phyloP scores from a whole-genome alignment of 345 rosid genomes.

The Populus ilicifolia region DNA sequence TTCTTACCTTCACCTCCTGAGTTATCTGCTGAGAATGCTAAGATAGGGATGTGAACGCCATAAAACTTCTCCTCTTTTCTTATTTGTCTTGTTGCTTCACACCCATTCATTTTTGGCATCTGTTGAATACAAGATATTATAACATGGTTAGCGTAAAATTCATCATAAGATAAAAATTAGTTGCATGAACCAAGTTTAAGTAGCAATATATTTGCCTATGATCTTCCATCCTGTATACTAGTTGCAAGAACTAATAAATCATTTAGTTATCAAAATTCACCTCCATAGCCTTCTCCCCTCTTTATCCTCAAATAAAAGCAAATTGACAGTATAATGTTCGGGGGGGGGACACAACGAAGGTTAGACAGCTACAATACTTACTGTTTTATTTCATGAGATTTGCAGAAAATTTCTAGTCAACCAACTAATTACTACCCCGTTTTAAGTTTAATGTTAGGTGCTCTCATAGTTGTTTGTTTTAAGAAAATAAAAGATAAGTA shows the following conservation, averaged over 20 bases:
- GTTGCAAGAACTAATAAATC: neutral
- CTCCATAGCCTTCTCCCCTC: neutral
- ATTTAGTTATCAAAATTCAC: neutral
- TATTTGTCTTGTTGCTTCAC: conserved; percentile 25
- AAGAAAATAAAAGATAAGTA: neutral
- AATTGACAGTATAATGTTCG: too few species aligned
- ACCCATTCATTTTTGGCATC: conserved; percentile 29
- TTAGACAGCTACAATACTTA: too few species aligned
- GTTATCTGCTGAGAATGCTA: conserved; percentile 19
- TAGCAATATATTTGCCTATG: too few species aligned
- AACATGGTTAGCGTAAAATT: neutral
- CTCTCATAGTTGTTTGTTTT: neutral
- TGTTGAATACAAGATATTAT: neutral
- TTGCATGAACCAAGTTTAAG: neutral
- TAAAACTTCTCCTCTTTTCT: conserved; percentile 11
- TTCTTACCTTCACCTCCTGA: conserved; percentile 1
- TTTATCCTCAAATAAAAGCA: too few species aligned
- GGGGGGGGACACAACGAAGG: too few species aligned
- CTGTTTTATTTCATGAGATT: neutral
- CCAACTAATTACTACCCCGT: neutral
- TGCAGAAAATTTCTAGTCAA: neutral
- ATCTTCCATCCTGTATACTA: neutral
- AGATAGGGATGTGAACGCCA: conserved; percentile 13
- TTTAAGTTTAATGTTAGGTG: too few species aligned
- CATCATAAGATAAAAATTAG: neutral